A percentile compares a stretch with the other conserved stretches of the same genome.
These are phyloP conservation scores for Kazachstania martiniae DNA, from an alignment of 805 yeast species.

Conservation along the genomic window DNA sequence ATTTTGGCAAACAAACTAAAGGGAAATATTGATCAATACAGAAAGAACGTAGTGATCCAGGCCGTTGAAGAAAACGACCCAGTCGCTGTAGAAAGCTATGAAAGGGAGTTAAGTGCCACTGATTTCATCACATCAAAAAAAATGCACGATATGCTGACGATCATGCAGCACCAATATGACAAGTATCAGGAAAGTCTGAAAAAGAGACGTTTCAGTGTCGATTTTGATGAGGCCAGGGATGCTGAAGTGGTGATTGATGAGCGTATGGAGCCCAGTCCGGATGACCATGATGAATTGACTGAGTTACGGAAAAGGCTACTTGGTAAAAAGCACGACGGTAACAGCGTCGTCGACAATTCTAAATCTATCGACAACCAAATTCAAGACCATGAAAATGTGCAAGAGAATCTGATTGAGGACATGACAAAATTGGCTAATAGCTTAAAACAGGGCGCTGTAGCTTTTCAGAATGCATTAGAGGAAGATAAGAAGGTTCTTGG, in stretches of 20 bases:
- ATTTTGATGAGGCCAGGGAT: constrained; percentile 16
- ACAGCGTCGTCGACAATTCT: not conserved
- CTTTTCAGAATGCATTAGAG: constrained; percentile 30
- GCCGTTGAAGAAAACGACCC: too few species aligned
- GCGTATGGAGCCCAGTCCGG: not conserved
- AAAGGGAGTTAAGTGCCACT: too few species aligned
- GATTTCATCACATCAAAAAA: too few species aligned
- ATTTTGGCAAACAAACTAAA: too few species aligned
- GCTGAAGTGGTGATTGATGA: constrained; percentile 1
- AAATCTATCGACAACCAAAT: constrained; percentile 27
- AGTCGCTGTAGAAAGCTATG: too few species aligned
- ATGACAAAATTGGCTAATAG: constrained; percentile 30
- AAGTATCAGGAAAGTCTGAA: constrained; percentile 8
- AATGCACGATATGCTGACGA: too few species aligned
- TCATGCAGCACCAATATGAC: constrained; percentile 13
- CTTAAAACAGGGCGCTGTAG: constrained; percentile 31
- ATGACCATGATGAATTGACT: constrained; percentile 22
- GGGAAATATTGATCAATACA: too few species aligned
- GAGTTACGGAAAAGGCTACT: constrained; percentile 27
- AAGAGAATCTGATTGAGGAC: constrained; percentile 29
- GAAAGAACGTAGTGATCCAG: too few species aligned
- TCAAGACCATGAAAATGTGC: constrained; percentile 29
- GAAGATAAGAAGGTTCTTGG: constrained; percentile 30
- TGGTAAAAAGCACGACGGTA: constrained; percentile 10
- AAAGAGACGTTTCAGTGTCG: constrained; percentile 22